Evolutionary conservation across 2,329 filamentous ascomycete species (phyloP).

Genomic region (Aureobasidium sp.): DNA sequence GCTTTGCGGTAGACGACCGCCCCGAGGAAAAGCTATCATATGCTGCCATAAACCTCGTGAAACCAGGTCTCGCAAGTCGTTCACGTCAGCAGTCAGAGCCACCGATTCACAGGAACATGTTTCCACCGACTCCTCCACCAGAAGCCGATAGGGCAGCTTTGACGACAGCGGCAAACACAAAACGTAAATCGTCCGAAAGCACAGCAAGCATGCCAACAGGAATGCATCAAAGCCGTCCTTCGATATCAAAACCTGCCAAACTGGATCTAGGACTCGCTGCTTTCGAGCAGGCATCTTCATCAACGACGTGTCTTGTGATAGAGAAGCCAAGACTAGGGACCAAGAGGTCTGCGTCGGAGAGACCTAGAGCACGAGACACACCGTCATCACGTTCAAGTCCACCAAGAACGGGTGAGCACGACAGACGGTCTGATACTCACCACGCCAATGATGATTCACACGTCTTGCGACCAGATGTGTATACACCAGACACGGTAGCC

Average conservation of each 20-base stretch:
- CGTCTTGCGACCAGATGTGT: constrained; percentile 2
- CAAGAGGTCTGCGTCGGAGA: constrained; percentile 33
- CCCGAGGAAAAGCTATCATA: constrained; percentile 80
- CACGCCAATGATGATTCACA: neutral
- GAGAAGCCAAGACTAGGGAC: constrained; percentile 26
- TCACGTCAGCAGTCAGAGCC: constrained; percentile 76
- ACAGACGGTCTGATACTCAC: neutral
- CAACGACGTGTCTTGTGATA: neutral
- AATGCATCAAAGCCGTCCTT: constrained; percentile 33
- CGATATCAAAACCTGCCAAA: constrained; percentile 40
- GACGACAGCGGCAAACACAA: constrained; percentile 16
- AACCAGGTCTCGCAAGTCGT: constrained; percentile 70
- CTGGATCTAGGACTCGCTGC: constrained; percentile 42
- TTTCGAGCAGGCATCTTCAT: constrained; percentile 25
- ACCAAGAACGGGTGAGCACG: neutral
- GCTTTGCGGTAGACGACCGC: constrained; percentile 64
- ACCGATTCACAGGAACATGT: constrained; percentile 65
- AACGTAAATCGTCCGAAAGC: constrained; percentile 33
- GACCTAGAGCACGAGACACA: constrained; percentile 22
- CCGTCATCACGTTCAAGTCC: neutral
- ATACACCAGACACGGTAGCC: neutral
- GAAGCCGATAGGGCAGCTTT: constrained; percentile 49
- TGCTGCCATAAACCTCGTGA: constrained; percentile 87
- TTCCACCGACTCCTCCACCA: constrained; percentile 96
- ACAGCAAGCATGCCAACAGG: constrained; percentile 33